phyloP scores from a whole-genome alignment of 768 basidiomycete genomes.

The Russula vinacea region DNA sequence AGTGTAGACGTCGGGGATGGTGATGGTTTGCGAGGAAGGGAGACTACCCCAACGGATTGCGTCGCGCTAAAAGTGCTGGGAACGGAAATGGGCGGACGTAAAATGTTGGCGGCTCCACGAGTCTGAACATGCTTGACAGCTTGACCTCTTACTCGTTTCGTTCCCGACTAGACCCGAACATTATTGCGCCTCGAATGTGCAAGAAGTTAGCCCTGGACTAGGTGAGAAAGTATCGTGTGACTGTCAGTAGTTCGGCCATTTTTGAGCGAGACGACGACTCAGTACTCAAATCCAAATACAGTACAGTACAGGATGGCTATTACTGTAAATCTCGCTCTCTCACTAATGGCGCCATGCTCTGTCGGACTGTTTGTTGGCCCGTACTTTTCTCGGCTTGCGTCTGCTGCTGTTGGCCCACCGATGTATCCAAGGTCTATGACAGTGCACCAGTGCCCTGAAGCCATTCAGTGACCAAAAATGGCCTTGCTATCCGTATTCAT shows the following conservation, averaged over 20 bases:
- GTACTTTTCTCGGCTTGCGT: background rate
- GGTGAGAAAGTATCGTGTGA: background rate
- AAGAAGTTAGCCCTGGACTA: background rate
- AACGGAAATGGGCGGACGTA: background rate
- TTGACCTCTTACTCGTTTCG: constrained; percentile 6
- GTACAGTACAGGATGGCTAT: no score
- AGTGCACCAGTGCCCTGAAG: background rate
- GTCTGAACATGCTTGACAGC: background rate
- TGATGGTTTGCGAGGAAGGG: background rate
- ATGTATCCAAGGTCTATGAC: background rate
- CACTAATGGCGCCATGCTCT: background rate
- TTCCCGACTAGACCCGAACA: background rate
- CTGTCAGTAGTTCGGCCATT: background rate
- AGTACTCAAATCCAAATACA: no score
- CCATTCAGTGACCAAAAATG: background rate
- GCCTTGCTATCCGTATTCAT: background rate
- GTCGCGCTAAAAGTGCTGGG: background rate
- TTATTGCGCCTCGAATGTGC: background rate
- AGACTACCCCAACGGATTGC: background rate
- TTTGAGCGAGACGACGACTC: no score
- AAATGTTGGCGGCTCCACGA: background rate
- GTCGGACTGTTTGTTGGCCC: background rate
- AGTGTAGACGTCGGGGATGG: background rate
- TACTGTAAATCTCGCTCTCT: no score
- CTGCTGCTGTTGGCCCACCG: background rate